Conservation (phyloP, 192 early-diverging fungal genomes). For the Funneliformis mosseae region DNA sequence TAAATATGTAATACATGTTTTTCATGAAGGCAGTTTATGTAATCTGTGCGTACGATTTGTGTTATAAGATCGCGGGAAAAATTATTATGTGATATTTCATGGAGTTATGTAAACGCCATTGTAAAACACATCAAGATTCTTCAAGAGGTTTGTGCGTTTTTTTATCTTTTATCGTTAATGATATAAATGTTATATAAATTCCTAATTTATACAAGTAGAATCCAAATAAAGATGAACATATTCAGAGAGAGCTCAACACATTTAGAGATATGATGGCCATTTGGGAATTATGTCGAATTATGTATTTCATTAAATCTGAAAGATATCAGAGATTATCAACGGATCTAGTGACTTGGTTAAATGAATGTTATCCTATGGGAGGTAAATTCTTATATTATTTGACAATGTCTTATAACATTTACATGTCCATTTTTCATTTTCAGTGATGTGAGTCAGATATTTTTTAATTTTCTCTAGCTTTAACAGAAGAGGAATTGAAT, state of each 20-base stretch:
- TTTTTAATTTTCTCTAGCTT: background rate
- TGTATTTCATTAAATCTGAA: slow-evolving; percentile 5
- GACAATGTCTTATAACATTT: background rate
- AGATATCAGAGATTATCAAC: slow-evolving; percentile 1
- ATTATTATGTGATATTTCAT: background rate
- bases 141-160: background rate
- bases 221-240: background rate
- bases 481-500: slow-evolving; percentile 1
- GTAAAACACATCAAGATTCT: background rate
- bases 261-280: background rate
- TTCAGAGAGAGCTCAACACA: background rate
- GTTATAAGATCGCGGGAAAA: background rate
- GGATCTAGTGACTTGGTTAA: slow-evolving; percentile 1
- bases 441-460: background rate
- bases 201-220: background rate
- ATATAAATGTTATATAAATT: background rate
- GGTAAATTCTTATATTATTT: background rate
- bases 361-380: background rate
- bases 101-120: background rate
- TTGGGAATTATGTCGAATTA: slow-evolving; percentile 16
- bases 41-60: background rate
- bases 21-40: background rate
- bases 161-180: background rate
- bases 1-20: too few relatives aligned
- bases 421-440: background rate